phyloP scores from a whole-genome alignment of 2,329 filamentous ascomycete species.

The Helicocarpus griseus region DNA sequence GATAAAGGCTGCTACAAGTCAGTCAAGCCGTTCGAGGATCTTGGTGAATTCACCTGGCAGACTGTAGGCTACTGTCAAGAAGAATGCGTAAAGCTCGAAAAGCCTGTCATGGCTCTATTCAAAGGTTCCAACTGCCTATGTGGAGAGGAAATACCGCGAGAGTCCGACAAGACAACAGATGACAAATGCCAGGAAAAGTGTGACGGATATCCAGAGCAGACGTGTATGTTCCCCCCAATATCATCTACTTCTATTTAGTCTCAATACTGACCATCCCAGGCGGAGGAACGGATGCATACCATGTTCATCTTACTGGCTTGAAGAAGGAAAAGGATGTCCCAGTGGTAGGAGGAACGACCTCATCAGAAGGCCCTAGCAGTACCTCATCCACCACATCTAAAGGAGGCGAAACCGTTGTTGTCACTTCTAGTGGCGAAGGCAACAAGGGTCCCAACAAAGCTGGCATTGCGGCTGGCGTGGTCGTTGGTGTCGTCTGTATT shows the following conservation, averaged over 20 bases:
- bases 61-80: constrained; percentile 46
- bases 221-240: constrained; percentile 46
- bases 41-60: constrained; percentile 43
- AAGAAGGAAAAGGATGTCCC: constrained; percentile 27
- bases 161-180: constrained; percentile 45
- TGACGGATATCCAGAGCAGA: constrained; percentile 50
- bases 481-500: constrained; percentile 68
- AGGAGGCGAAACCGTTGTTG: constrained; percentile 13
- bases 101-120: constrained; percentile 54
- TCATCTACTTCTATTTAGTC: constrained; percentile 16
- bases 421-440: constrained; percentile 18
- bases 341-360: constrained; percentile 22
- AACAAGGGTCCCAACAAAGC: constrained; percentile 57
- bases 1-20: constrained; percentile 45
- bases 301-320: constrained; percentile 44
- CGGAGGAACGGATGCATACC: constrained; percentile 46
- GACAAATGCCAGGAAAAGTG: constrained; percentile 57
- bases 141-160: constrained; percentile 57
- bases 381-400: constrained; percentile 33
- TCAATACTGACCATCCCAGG: constrained; percentile 30
- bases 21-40: constrained; percentile 37
- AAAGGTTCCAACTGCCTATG: constrained; percentile 61
- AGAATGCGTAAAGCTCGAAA: constrained; percentile 38
- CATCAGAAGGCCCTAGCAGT: constrained; percentile 17
- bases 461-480: constrained; percentile 77